phyloP scores from a whole-genome alignment of 495 filamentous ascomycete species.

The Penicillium chermesinum region DNA sequence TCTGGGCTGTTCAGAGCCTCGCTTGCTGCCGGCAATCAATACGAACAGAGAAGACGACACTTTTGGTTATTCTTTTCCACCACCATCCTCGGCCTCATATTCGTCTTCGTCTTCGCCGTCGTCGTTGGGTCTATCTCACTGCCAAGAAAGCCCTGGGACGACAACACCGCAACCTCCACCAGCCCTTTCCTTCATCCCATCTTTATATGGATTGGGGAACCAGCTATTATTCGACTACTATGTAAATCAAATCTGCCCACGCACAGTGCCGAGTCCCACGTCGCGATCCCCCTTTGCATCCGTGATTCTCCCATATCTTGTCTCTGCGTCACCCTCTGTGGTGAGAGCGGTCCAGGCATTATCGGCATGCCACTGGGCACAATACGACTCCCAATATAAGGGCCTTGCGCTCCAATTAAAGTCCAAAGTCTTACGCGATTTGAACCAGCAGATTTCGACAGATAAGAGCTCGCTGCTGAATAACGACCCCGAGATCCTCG shows the following conservation, averaged over 20 bases:
- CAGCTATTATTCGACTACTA: conserved; percentile 9
- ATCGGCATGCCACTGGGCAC: conserved; percentile 13
- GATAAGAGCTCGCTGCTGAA: not conserved
- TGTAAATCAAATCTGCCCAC: conserved; percentile 10
- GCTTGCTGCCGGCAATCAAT: conserved; percentile 1
- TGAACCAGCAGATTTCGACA: not conserved
- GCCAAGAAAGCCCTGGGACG: not conserved
- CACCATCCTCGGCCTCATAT: too few species aligned
- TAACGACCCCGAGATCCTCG: conserved; percentile 15
- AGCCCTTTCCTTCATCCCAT: conserved; percentile 1
- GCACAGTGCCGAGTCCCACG: conserved; percentile 1
- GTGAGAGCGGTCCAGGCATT: conserved; percentile 10
- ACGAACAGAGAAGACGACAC: not conserved
- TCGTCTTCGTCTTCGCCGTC: not conserved
- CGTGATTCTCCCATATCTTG: conserved; percentile 11
- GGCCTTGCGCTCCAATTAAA: conserved; percentile 5
- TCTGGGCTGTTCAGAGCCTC: not conserved
- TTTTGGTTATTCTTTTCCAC: too few species aligned
- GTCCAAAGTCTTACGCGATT: not conserved
- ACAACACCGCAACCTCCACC: not conserved
- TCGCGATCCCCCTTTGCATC: conserved; percentile 12
- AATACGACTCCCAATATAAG: conserved; percentile 7
- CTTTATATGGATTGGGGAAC: not conserved
- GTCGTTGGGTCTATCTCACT: not conserved
- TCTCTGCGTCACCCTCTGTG: not conserved